These are phyloP conservation scores for Arachnomyces sp. DNA, from an alignment of 2,329 filamentous ascomycete genomes.

Conservation along the genomic window DNA sequence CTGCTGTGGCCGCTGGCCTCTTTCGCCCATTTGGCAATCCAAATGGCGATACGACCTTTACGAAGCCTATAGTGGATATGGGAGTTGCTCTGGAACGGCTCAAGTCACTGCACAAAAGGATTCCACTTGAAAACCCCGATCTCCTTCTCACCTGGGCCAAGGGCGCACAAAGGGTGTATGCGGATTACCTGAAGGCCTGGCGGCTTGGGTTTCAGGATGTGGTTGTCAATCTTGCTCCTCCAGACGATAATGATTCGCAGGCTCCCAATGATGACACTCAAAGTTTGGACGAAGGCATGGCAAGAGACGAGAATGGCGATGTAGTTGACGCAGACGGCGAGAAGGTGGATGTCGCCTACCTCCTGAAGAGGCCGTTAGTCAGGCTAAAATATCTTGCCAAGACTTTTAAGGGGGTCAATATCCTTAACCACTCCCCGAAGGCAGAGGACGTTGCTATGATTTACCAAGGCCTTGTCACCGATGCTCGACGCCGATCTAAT, in stretches of 20 bases:
- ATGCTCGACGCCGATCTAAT: constrained; percentile 65
- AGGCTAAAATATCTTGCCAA: constrained; percentile 82
- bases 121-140: constrained; percentile 65
- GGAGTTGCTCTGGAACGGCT: constrained; percentile 81
- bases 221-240: constrained; percentile 81
- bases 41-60: constrained; percentile 56
- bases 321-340: constrained; percentile 69
- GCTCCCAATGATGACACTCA: constrained; percentile 37
- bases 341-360: constrained; percentile 85
- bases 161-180: constrained; percentile 68
- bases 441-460: constrained; percentile 52
- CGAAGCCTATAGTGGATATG: constrained; percentile 89
- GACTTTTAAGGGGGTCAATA: constrained; percentile 59
- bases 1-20: constrained; percentile 56
- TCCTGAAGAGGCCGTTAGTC: constrained; percentile 81
- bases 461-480: constrained; percentile 67
- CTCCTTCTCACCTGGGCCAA: constrained; percentile 75
- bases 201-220: constrained; percentile 89
- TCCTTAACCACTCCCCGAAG: constrained; percentile 38
- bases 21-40: constrained; percentile 53
- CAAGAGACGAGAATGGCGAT: constrained; percentile 53
- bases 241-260: constrained; percentile 55
- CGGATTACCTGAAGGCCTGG: constrained; percentile 82
- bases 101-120: constrained; percentile 69
- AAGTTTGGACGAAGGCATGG: constrained; percentile 47